Evolutionary conservation across 2,329 filamentous ascomycete genomes (phyloP), one percentile per base, ranked within the genome.

Genomic region (Lachnellula cervina): DNA sequence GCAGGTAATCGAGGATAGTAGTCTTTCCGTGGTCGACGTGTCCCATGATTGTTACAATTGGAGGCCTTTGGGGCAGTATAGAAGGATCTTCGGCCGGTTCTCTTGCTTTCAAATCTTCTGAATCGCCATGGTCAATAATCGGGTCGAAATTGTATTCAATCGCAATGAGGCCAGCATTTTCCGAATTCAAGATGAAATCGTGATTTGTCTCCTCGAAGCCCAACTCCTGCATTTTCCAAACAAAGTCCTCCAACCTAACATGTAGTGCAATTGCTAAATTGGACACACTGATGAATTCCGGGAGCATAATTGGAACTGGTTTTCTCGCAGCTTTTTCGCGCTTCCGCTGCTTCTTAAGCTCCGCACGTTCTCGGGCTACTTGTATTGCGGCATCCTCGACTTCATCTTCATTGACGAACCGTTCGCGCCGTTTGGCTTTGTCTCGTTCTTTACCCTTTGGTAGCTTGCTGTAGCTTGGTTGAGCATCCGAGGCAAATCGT

Each of bases 1-100:
- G 88, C 45, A 99, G 77, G 74, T 87, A 97, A 70, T 99, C 94
- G 9, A 99, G 78, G 43, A 99, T 85, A 0, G 95, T 99, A 0
- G 94, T 99, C 76, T 99, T 99, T 52, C 94, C 94, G 71, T 99
- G 94, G 70, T 99, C 95, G 65, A 99, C 94, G 62, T 99, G 94
- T 2, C 94, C 94, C 95, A 99, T 99, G 68, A 99, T 99, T 0
- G 95, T 97, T 40, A 99, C 92, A 37, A 99, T 90, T 0, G 94
- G 95, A 7, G 94, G 93, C 16, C 95, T 83, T 35, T 77, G 72
- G 2, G 91, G 90, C 7, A 97, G 73, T 14, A 72, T 64, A 0
- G 87, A 83, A 49, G 77, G 80, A 70, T 93, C 89, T 65, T 85
- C 84, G 8, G 83, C 82, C 25, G 79, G 75, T 1, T 90, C 86